Base-by-base conservation (phyloP, 495 filamentous ascomycete genomes). In the Chaetomium tenue region DNA sequence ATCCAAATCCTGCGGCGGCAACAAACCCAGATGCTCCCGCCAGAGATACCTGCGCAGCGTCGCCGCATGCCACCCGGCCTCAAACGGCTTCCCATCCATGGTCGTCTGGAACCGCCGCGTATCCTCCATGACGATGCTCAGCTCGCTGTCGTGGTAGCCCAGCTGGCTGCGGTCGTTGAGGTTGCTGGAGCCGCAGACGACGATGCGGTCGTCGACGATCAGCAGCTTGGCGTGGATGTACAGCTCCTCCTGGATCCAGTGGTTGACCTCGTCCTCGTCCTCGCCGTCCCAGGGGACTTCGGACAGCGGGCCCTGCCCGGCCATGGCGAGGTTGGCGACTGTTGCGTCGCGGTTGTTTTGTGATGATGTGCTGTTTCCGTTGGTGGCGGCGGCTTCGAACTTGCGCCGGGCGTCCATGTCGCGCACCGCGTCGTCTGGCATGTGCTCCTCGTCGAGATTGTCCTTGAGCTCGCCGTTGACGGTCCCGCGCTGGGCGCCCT, bases 81-180 rank as follows among this genome's bases (percentile, higher is more conserved):
- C 80, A 73, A 85, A 96, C 2, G 86, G 81, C 61, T 87, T 64
- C 11, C 93, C 91, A 66, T 91, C 83, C 93, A 98, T 97, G 8
- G 71, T 83, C 42, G 84, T 89, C 44, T 82, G 78, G 47, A 97
- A 82, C n/a, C 78, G 79, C 22, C 88, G 84, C 44, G 85, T 88
- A 74, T 98, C 93, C 77, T 95, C 89, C 82, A 97, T 90, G 20
- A 97, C 90, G 55, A 96, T 91, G 48, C 89, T 86, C n/a, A 98
- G 80, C 75, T 98, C 94, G 63, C 88, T 91, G 72, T 98, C 94
- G 71, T 95, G 92, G 70, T 86, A 83, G 18, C 93, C 94, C 22
- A 93, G 79, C 79, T 97, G 93, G 18, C 90, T 95, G 70, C 94
- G 85, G 71, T 97, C 93, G 69, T 98, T 97, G 74, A 98, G 86